phyloP scores from a whole-genome alignment of 306 rosid species.

The Amphicarpaea edgeworthii region DNA sequence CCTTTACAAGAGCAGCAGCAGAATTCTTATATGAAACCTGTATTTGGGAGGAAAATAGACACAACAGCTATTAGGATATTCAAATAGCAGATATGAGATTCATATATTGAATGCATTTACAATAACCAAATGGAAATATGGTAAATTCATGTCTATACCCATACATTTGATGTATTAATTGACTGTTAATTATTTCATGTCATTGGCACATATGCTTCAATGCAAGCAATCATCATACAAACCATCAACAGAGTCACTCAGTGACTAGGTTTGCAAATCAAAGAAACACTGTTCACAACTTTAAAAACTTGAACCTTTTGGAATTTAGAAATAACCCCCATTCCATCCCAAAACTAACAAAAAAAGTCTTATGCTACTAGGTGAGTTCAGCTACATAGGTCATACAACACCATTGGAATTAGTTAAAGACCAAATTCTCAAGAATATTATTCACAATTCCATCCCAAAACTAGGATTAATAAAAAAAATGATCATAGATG shows the following conservation, averaged over 20 bases:
- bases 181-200: constrained; percentile 21
- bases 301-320: constrained; percentile 1
- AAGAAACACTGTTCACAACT: constrained; percentile 16
- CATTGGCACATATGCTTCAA: constrained; percentile 12
- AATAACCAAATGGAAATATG: constrained; percentile 34
- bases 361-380: not conserved
- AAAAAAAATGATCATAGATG: not conserved
- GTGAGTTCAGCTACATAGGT: not conserved
- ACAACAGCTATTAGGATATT: constrained; percentile 31
- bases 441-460: not conserved
- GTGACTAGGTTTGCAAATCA: constrained; percentile 17
- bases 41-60: constrained; percentile 40
- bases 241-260: constrained; percentile 15
- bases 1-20: constrained; percentile 65
- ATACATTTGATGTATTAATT: constrained; percentile 25
- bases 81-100: constrained; percentile 11
- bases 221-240: constrained; percentile 29
- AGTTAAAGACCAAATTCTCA: not conserved
- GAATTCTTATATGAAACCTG: constrained; percentile 80
- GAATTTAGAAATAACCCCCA: constrained; percentile 17
- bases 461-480: constrained; percentile 13
- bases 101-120: constrained; percentile 11
- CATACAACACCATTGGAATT: not conserved
- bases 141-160: constrained; percentile 2
- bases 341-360: constrained; percentile 22